Conservation (phyloP, 768 basidiomycete genomes). For the Calocybe gangraenosa region DNA sequence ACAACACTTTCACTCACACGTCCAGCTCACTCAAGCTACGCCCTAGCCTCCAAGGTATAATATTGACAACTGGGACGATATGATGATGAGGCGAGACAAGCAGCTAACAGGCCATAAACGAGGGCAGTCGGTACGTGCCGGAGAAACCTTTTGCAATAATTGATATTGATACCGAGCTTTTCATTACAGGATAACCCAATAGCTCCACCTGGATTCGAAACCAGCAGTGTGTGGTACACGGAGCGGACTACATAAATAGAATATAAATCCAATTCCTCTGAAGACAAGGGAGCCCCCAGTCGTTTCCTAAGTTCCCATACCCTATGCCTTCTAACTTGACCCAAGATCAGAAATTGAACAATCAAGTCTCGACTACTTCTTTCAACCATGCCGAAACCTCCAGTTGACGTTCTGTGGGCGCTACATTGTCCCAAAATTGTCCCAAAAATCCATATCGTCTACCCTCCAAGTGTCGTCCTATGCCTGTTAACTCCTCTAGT, state of each 20-base stretch:
- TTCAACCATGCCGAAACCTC: conserved; percentile 19
- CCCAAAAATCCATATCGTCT: conserved; percentile 32
- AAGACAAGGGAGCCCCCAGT: too few species aligned
- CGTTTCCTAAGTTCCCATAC: too few species aligned
- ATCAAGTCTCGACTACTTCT: conserved; percentile 9
- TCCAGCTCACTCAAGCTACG: background rate
- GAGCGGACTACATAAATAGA: conserved; percentile 44
- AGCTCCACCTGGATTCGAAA: conserved; percentile 68
- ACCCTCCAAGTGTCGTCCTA: conserved; percentile 20
- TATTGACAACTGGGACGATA: conserved; percentile 87
- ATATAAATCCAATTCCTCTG: too few species aligned
- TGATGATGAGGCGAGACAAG: conserved; percentile 93
- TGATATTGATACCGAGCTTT: background rate
- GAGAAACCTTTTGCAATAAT: background rate
- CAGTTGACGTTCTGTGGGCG: conserved; percentile 8
- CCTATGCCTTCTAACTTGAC: too few species aligned
- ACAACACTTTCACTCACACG: background rate
- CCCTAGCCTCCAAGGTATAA: conserved; percentile 79
- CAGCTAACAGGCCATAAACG: conserved; percentile 82
- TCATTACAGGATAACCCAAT: conserved; percentile 54
- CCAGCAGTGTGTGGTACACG: conserved; percentile 72
- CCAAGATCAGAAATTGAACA: too few species aligned
- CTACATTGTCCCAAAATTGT: conserved; percentile 1
- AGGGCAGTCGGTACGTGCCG: conserved; percentile 74
- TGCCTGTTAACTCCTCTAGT: background rate